Conservation (phyloP, 352 stramenopile species). For the Thraustochytrium striatum region DNA sequence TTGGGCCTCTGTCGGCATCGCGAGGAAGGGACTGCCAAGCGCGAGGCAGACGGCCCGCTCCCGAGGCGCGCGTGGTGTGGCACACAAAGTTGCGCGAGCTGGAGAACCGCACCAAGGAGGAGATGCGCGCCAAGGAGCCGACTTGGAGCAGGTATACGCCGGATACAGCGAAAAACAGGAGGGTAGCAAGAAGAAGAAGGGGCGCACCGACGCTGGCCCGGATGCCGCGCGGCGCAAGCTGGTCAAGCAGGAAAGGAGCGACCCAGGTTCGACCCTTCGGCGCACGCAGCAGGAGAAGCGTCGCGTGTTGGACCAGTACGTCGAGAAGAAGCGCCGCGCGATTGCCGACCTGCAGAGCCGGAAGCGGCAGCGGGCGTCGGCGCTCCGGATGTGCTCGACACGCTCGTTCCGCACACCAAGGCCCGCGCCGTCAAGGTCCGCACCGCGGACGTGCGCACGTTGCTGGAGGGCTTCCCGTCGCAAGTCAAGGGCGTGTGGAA, state of each 20-base stretch:
- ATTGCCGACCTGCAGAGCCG: no score
- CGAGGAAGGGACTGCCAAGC: neutral
- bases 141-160: neutral
- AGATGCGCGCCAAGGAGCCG: neutral
- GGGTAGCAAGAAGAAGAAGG: neutral
- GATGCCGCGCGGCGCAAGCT: no score
- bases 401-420: neutral
- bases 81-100: neutral
- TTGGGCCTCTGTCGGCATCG: conserved; percentile 5
- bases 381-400: no score
- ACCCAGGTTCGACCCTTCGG: no score
- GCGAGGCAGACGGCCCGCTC: no score
- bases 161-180: neutral
- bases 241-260: no score
- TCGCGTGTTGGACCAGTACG: no score
- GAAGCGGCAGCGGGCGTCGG: no score
- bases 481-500: neutral
- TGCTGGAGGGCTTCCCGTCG: neutral
- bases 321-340: no score
- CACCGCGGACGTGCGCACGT: neutral
- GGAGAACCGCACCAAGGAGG: neutral
- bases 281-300: no score
- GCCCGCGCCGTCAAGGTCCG: neutral
- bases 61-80: no score
- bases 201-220: no score